Conservation (phyloP, 1,284 basidiomycete genomes). For the Naganishia liquefaciens region DNA sequence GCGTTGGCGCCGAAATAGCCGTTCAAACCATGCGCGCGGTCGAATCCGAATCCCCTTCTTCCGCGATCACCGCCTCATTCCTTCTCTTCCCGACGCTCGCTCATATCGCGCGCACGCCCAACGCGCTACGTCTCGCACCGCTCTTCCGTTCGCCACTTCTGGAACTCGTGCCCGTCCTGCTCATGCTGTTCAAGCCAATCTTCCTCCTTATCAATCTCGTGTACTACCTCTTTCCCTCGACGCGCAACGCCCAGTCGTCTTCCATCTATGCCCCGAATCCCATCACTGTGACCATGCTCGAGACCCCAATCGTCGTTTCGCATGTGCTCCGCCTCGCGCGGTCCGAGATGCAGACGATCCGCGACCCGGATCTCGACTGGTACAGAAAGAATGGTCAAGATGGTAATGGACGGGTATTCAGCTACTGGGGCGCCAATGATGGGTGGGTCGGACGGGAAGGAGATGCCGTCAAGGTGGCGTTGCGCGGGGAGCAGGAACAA, state of each 20-base stretch:
- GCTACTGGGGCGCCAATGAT: slow-evolving; percentile 36
- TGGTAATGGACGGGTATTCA: slow-evolving; percentile 25
- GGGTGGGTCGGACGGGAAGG: slow-evolving; percentile 37
- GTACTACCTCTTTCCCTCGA: slow-evolving; percentile 26
- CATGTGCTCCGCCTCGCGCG: slow-evolving; percentile 46
- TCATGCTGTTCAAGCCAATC: slow-evolving; percentile 41
- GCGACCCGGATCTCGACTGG: slow-evolving; percentile 46
- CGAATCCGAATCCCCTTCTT: neutral
- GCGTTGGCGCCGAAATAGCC: slow-evolving; percentile 48
- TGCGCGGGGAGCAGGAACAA: slow-evolving; percentile 20
- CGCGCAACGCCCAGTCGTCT: neutral
- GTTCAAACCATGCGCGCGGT: slow-evolving; percentile 41
- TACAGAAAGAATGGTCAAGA: slow-evolving; percentile 30
- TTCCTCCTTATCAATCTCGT: slow-evolving; percentile 13
- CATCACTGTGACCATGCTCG: slow-evolving; percentile 44
- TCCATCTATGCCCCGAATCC: slow-evolving; percentile 31
- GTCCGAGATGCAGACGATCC: slow-evolving; percentile 50
- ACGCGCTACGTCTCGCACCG: slow-evolving; percentile 40
- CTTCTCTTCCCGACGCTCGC: slow-evolving; percentile 38
- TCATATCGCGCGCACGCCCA: slow-evolving; percentile 35
- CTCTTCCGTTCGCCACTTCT: slow-evolving; percentile 46
- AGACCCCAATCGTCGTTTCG: slow-evolving; percentile 42
- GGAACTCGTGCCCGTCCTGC: slow-evolving; percentile 39
- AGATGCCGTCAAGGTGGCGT: slow-evolving; percentile 25
- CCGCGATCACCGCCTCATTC: slow-evolving; percentile 20